Evolutionary conservation across 805 yeast species (phyloP).

Genomic region (Candida montana): DNA sequence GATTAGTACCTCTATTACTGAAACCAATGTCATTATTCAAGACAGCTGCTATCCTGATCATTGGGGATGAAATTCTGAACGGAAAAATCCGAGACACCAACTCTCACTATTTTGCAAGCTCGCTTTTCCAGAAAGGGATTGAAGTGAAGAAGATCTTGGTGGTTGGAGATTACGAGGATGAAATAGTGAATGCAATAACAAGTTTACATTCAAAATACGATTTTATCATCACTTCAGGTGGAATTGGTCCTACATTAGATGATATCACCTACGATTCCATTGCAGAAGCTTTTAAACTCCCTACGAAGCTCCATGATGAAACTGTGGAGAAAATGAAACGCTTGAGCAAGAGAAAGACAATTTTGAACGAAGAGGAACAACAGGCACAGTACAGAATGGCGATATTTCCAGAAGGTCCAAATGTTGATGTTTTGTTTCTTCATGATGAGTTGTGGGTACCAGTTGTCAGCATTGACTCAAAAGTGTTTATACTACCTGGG

Average conservation of each 20-base stretch:
- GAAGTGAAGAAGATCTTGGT: slow-evolving; percentile 62
- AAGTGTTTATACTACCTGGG: slow-evolving; percentile 76
- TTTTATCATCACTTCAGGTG: slow-evolving; percentile 43
- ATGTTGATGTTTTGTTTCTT: slow-evolving; percentile 37
- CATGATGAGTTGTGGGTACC: slow-evolving; percentile 76
- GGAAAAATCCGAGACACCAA: slow-evolving; percentile 82
- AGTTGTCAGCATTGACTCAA: slow-evolving; percentile 57
- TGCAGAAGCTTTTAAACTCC: slow-evolving; percentile 57
- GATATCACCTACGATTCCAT: slow-evolving; percentile 78
- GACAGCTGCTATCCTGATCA: slow-evolving; percentile 28
- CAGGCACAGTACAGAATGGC: slow-evolving; percentile 77
- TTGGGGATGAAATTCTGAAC: slow-evolving; percentile 85
- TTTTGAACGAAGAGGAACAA: slow-evolving; percentile 38
- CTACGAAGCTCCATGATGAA: slow-evolving; percentile 45
- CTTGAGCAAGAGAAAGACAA: slow-evolving; percentile 35
- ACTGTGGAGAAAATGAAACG: slow-evolving; percentile 57
- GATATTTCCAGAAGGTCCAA: slow-evolving; percentile 47
- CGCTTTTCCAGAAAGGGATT: slow-evolving; percentile 63
- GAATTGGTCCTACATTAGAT: slow-evolving; percentile 87
- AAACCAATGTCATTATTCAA: slow-evolving; percentile 3
- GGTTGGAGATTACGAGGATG: slow-evolving; percentile 70
- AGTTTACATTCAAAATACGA: slow-evolving; percentile 44
- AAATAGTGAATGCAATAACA: slow-evolving; percentile 50
- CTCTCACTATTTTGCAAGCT: slow-evolving; percentile 63
- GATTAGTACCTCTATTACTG: no score